A percentile compares a stretch with the other conserved stretches of the same genome.
These are phyloP conservation scores for Gardenia jasminoides DNA, from an alignment of 257 asterid genomes.

Conservation along the genomic window DNA sequence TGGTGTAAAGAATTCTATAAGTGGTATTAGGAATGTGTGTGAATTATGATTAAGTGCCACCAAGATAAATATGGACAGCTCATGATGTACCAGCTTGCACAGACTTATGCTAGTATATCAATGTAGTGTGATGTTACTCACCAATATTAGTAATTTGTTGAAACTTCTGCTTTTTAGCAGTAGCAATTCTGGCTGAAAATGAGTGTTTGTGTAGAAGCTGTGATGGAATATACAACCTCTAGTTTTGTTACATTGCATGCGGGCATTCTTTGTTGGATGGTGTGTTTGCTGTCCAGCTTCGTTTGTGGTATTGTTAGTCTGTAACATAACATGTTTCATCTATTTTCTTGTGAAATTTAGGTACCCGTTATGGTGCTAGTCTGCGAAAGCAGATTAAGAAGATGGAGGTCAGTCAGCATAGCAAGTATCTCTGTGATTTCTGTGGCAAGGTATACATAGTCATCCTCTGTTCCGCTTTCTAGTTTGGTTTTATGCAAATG, in stretches of 20 bases:
- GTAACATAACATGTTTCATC: background rate
- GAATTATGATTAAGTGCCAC: background rate
- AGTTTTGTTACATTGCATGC: background rate
- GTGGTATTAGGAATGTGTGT: background rate
- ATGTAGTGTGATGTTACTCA: background rate
- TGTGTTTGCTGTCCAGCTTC: background rate
- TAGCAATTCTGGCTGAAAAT: too few species aligned
- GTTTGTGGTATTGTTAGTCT: too few species aligned
- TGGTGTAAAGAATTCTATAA: background rate
- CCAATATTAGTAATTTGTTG: too few species aligned
- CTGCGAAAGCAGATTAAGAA: slow-evolving; percentile 59
- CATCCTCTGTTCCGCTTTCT: background rate
- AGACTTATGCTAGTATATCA: too few species aligned
- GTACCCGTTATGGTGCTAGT: slow-evolving; percentile 73
- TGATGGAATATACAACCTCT: background rate
- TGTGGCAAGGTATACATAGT: slow-evolving; percentile 51
- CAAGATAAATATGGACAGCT: background rate
- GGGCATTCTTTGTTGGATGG: background rate
- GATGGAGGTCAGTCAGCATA: slow-evolving; percentile 63
- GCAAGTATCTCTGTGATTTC: slow-evolving; percentile 52
- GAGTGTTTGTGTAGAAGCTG: background rate
- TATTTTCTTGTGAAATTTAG: slow-evolving; percentile 23
- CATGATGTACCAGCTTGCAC: background rate
- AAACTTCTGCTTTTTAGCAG: background rate
- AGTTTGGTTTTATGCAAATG: background rate